These are phyloP conservation scores for Apiospora marii DNA, from an alignment of 2,329 filamentous ascomycete genomes.

Conservation along the genomic window DNA sequence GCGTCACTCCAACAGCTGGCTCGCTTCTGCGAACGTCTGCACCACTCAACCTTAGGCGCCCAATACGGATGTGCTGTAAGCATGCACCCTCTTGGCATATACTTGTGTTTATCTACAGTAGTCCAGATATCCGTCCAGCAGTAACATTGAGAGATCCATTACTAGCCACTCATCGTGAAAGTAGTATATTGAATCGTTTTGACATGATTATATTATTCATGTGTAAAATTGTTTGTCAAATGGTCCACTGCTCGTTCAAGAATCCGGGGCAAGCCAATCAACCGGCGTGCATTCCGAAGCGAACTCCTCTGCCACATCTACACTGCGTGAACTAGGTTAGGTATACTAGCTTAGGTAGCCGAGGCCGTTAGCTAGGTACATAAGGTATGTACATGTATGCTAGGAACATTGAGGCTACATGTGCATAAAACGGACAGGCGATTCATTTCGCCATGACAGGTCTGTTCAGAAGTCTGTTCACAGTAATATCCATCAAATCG, in stretches of 20 bases:
- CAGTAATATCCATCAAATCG: not conserved
- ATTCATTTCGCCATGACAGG: not conserved
- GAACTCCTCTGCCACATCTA: not conserved
- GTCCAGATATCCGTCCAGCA: not conserved
- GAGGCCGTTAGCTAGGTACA: not conserved
- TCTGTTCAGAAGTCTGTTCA: not conserved
- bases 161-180: not conserved
- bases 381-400: not conserved
- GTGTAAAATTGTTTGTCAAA: not conserved
- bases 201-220: not conserved
- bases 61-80: not conserved
- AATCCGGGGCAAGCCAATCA: slow-evolving; percentile 24
- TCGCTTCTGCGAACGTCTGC: not conserved
- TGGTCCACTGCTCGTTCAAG: not conserved
- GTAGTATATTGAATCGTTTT: not conserved
- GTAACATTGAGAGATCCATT: not conserved
- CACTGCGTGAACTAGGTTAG: not conserved
- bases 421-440: not conserved
- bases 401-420: not conserved
- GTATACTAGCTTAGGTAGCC: not conserved
- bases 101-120: not conserved
- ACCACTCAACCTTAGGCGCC: not conserved
- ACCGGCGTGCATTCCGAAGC: not conserved
- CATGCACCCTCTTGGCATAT: not conserved
- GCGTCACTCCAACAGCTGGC: slow-evolving; percentile 14